A percentile compares a stretch with the other conserved stretches of the same genome.
Evolutionary conservation across 2,329 filamentous ascomycete species (phyloP).

Genomic region (Raffaelea albimanens): DNA sequence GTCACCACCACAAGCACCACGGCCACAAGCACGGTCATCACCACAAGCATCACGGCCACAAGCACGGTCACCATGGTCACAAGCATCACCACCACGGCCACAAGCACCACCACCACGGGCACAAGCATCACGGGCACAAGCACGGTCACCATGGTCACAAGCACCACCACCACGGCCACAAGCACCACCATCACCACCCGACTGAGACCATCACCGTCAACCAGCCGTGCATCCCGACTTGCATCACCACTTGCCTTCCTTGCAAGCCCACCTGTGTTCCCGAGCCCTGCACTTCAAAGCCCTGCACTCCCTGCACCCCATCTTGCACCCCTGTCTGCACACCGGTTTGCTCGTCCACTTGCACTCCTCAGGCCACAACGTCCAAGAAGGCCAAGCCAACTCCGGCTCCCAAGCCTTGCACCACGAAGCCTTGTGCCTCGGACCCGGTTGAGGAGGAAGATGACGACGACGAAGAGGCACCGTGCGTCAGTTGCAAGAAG

Average conservation of each 20-base stretch:
- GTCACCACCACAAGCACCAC: neutral
- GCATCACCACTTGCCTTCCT: neutral
- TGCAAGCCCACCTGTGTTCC: neutral
- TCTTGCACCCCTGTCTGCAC: no score
- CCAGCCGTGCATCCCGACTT: neutral
- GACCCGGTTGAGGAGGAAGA: no score
- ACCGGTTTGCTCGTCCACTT: no score
- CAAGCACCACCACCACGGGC: neutral
- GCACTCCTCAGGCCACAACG: neutral
- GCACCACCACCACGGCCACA: neutral
- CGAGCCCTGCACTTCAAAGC: neutral
- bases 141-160: neutral
- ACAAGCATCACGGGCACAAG: neutral
- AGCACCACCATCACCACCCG: neutral
- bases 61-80: neutral
- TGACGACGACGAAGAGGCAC: no score
- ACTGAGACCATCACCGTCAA: no score
- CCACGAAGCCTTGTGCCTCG: no score
- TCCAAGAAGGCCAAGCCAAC: no score
- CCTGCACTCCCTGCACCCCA: no score
- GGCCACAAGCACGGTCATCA: neutral
- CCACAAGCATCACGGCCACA: neutral
- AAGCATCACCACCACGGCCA: neutral
- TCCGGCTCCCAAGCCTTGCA: no score
- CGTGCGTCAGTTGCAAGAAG: slow-evolving; percentile 2